These are phyloP conservation scores for Sanghuangporus baumii DNA, from an alignment of 1,284 basidiomycete species.

Conservation along the genomic window DNA sequence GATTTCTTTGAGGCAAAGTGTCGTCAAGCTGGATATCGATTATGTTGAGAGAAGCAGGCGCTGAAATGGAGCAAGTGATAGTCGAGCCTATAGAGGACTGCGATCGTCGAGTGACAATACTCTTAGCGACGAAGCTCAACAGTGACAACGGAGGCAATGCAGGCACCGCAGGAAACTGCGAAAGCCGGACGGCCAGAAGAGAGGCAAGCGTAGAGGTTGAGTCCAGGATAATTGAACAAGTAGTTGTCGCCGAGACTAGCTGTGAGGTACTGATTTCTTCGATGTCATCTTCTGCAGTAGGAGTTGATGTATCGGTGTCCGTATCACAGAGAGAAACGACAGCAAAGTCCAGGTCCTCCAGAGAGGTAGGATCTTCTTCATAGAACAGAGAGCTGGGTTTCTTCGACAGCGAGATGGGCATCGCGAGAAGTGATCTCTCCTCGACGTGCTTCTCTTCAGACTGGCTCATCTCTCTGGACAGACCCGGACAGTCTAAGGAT, in stretches of 20 bases:
- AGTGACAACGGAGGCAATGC: slow-evolving; percentile 3
- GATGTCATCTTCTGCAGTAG: background rate
- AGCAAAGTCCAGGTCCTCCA: background rate
- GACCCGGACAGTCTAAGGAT: no score
- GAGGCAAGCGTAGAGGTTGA: slow-evolving; percentile 15
- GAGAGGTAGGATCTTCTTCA: background rate
- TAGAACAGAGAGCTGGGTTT: background rate
- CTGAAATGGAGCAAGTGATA: slow-evolving; percentile 9
- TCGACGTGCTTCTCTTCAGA: background rate
- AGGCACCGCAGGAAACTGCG: slow-evolving; percentile 13
- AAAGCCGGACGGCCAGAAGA: slow-evolving; percentile 9
- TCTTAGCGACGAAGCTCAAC: background rate
- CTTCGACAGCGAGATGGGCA: background rate
- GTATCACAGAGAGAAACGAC: background rate
- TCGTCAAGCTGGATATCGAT: slow-evolving; percentile 6
- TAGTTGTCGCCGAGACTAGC: slow-evolving; percentile 1
- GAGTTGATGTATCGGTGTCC: background rate
- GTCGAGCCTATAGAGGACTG: slow-evolving; percentile 1
- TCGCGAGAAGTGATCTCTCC: background rate
- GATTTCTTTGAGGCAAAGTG: background rate
- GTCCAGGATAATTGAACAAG: slow-evolving; percentile 8
- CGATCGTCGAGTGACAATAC: background rate
- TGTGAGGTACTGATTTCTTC: slow-evolving; percentile 9
- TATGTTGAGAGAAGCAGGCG: slow-evolving; percentile 12
- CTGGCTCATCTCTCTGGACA: background rate